phyloP scores from a whole-genome alignment of 2,329 filamentous ascomycete species.

The Ophiostoma populinum region DNA sequence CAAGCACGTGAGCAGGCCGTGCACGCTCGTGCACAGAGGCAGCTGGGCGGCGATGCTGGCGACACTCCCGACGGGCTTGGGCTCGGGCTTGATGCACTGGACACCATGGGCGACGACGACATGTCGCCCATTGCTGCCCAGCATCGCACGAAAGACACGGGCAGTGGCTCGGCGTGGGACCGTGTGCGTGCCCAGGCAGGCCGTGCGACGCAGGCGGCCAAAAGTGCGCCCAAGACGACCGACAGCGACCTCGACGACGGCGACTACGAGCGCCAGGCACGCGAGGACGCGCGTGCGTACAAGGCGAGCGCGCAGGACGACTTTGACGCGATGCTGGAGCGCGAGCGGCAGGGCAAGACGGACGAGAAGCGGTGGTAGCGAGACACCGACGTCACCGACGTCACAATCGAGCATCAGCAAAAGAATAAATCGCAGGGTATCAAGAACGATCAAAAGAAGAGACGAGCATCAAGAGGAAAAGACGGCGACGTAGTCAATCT shows the following conservation, averaged over 20 bases:
- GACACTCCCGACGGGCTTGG: too few relatives aligned
- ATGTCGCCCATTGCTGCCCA: conserved; percentile 10
- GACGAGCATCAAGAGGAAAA: conserved; percentile 13
- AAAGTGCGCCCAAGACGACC: not conserved
- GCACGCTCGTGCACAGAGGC: too few relatives aligned
- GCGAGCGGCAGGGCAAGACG: conserved; percentile 11
- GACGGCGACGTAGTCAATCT: conserved; percentile 32
- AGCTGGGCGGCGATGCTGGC: too few relatives aligned
- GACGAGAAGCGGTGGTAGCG: not conserved
- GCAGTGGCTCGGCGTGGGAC: conserved; percentile 11
- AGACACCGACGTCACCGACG: not conserved
- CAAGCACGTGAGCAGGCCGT: too few relatives aligned
- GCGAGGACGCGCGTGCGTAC: conserved; percentile 9
- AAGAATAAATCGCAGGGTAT: not conserved
- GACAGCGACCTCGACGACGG: conserved; percentile 7
- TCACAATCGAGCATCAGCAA: not conserved
- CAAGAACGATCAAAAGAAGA: not conserved
- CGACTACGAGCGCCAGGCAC: conserved; percentile 6
- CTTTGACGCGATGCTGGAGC: conserved; percentile 14
- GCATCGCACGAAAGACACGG: conserved; percentile 1
- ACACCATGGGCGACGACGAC: conserved; percentile 7
- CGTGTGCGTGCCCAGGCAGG: conserved; percentile 7
- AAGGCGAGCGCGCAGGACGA: conserved; percentile 11
- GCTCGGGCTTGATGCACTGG: too few relatives aligned
- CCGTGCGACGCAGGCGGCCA: not conserved